Base-by-base conservation (phyloP, 805 yeast species). In the Saccharomycopsis capsularis region DNA sequence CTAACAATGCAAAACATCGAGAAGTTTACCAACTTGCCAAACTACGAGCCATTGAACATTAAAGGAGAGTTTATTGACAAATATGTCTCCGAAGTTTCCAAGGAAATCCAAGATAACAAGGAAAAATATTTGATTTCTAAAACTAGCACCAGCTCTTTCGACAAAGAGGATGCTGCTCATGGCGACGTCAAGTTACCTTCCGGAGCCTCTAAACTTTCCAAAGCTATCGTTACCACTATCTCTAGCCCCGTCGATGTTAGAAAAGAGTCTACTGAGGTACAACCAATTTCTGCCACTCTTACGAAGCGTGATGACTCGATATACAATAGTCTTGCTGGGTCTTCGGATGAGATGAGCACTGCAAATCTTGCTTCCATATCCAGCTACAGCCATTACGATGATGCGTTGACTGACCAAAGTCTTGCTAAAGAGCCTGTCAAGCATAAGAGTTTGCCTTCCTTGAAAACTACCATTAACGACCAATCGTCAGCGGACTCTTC, bases 1-100 rank as follows among this genome's bases (percentile, higher is more conserved):
- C 30, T 51, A 15, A 51, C 54, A 2, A 25, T 37, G 34, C 42
- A 43, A 24, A 51, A 51, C 37, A 25, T 51, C 16, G 43, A 51
- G 39, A 46, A 44, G 36, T 41, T 47, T n/a, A 7, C 21, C 15
- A 42, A 21, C 36, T 24, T 35, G 19, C 52, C 46, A 11, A 22
- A 24, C 5, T 51, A 51, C 37, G 38, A 36, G n/a, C 54, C 54
- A 15, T 18, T 36, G 16, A n/a, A n/a, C n/a, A 40, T 50, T 23
- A 47, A 48, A 29, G 40, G 32, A 16, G 46, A 46, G 15, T 25
- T 51, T 6, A 51, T 51, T 16, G 54, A 51, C 4, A 29, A 46
- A 29, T 51, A 51, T 18, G 48, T 51, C 3, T 16, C 42, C 2
- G 46, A 47, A 3, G 54, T 41, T 6, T 40, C 46, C 11, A 46